Conservation (phyloP, 2,329 filamentous ascomycete genomes). For the Cladosporium austrohemisphaericum region DNA sequence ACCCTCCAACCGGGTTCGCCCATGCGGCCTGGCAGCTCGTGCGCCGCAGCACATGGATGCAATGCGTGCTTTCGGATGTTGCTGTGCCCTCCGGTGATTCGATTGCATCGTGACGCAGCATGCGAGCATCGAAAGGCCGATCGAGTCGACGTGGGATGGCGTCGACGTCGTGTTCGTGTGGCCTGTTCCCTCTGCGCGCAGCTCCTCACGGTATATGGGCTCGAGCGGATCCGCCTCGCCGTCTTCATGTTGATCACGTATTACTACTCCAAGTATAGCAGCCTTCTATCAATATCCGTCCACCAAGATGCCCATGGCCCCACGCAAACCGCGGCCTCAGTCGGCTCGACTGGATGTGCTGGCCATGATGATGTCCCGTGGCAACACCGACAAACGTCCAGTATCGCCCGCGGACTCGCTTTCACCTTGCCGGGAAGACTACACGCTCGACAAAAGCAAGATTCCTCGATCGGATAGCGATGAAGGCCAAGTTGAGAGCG, state of each 20-base stretch:
- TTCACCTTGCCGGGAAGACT: conserved; percentile 16
- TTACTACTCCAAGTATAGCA: too few relatives aligned
- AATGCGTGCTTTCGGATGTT: conserved; percentile 10
- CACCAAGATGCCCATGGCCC: too few relatives aligned
- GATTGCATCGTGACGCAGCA: conserved; percentile 11
- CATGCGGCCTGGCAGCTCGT: conserved; percentile 8
- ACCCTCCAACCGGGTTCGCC: conserved; percentile 13
- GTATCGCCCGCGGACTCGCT: conserved; percentile 19
- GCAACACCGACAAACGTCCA: conserved; percentile 9
- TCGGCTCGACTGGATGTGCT: conserved; percentile 22
- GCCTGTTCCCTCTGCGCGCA: background rate
- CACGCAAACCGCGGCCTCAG: conserved; percentile 6
- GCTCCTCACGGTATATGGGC: background rate
- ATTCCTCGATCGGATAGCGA: background rate
- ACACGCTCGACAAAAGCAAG: background rate
- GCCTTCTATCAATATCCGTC: too few relatives aligned
- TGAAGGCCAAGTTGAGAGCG: too few relatives aligned
- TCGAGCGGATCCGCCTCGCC: background rate
- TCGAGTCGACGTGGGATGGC: background rate
- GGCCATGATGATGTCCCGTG: conserved; percentile 13
- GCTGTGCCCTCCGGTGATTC: conserved; percentile 9
- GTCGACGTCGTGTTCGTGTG: conserved; percentile 4
- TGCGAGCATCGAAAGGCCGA: background rate
- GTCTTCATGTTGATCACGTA: background rate
- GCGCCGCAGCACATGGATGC: conserved; percentile 7